phyloP scores from a whole-genome alignment of 164 flowering plant species.

The Vitis labrusca region DNA sequence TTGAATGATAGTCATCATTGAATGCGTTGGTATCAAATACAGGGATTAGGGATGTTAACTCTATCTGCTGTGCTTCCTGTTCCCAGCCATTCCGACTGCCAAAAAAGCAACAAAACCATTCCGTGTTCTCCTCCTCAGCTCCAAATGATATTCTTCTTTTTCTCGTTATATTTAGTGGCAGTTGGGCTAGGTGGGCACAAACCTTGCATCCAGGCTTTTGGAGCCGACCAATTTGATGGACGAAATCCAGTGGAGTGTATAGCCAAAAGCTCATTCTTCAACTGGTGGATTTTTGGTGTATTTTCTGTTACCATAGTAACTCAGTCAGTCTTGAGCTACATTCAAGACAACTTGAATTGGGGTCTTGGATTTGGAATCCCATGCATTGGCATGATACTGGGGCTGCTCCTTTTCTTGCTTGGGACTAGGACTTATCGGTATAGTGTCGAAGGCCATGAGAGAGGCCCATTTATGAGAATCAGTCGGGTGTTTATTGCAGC shows the following conservation, averaged over 20 bases:
- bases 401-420: conserved; percentile 1
- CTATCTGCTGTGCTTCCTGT: conserved; percentile 39
- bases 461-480: conserved; percentile 42
- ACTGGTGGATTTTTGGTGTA: conserved; percentile 63
- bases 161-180: conserved; percentile 57
- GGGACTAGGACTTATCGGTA: conserved; percentile 9
- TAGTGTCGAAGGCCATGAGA: conserved; percentile 2
- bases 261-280: conserved; percentile 60
- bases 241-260: conserved; percentile 36
- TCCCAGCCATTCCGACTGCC: conserved; percentile 21
- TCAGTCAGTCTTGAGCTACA: conserved; percentile 30
- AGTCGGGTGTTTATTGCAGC: conserved; percentile 47
- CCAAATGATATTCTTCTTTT: conserved; percentile 45
- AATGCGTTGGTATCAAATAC: neutral
- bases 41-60: conserved; percentile 56
- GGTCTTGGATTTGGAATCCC: conserved; percentile 46
- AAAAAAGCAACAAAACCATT: neutral
- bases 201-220: conserved; percentile 66
- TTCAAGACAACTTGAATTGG: conserved; percentile 63
- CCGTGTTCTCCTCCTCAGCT: conserved; percentile 30
- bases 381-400: conserved; percentile 2
- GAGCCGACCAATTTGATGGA: conserved; percentile 66
- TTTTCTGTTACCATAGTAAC: conserved; percentile 30
- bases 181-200: conserved; percentile 63
- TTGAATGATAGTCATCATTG: neutral